Conservation (phyloP, 345 rosid genomes). For the Populus pruinosa region DNA sequence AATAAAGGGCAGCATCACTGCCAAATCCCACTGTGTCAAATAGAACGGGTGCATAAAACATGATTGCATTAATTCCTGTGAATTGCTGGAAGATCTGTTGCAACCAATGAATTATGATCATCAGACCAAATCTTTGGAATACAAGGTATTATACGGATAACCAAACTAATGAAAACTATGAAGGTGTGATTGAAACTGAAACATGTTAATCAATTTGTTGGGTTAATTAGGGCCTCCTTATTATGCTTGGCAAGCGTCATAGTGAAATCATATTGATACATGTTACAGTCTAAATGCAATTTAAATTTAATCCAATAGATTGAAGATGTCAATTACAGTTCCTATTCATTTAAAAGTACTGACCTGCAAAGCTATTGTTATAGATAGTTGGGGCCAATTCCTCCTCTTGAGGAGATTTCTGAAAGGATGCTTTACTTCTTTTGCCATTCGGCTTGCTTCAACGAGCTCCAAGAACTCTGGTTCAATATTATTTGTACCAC, state of each 20-base stretch:
- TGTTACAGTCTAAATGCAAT: background rate
- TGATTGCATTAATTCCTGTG: constrained; percentile 93
- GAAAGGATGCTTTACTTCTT: constrained; percentile 87
- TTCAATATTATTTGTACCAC: constrained; percentile 81
- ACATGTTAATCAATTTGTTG: background rate
- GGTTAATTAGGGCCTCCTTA: background rate
- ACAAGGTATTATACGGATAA: background rate
- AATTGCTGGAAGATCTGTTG: constrained; percentile 83
- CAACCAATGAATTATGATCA: background rate
- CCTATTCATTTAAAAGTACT: background rate
- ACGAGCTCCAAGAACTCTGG: constrained; percentile 81
- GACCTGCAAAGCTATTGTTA: constrained; percentile 84
- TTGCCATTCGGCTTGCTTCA: constrained; percentile 84
- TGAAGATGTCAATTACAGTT: background rate
- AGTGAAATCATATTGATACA: background rate
- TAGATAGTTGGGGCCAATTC: constrained; percentile 76
- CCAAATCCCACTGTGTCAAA: constrained; percentile 80
- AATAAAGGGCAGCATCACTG: constrained; percentile 76
- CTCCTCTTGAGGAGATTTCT: constrained; percentile 66
- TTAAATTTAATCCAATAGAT: background rate
- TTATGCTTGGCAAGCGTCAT: background rate
- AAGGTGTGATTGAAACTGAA: background rate
- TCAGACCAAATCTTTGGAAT: background rate
- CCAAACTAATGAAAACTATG: background rate
- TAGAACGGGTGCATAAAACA: constrained; percentile 94